A percentile compares a stretch with the other conserved stretches of the same genome.
These are phyloP conservation scores for Fusarium begoniae DNA, from an alignment of 2,329 filamentous ascomycete species.

Conservation along the genomic window DNA sequence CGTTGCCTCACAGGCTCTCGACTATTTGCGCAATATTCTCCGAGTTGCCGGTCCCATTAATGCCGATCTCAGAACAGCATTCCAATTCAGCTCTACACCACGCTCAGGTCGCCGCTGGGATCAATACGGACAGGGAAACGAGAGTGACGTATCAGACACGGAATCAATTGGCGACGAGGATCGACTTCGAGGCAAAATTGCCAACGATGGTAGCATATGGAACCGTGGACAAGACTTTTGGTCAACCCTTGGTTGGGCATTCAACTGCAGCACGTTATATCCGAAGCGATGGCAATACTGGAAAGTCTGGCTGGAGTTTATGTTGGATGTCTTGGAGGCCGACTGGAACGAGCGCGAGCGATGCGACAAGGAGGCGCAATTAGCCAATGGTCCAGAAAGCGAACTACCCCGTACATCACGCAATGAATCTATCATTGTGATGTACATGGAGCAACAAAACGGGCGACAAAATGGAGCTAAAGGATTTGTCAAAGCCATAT, in stretches of 20 bases:
- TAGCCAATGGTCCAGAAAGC: slow-evolving; percentile 31
- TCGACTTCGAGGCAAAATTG: slow-evolving; percentile 66
- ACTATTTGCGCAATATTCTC: slow-evolving; percentile 75
- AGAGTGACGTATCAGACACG: slow-evolving; percentile 52
- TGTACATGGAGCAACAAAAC: slow-evolving; percentile 62
- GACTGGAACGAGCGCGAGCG: slow-evolving; percentile 71
- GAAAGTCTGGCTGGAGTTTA: slow-evolving; percentile 80
- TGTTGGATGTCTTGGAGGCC: slow-evolving; percentile 79
- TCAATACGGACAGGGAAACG: slow-evolving; percentile 54
- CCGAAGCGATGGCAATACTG: slow-evolving; percentile 82
- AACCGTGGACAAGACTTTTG: slow-evolving; percentile 86
- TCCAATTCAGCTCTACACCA: slow-evolving; percentile 65
- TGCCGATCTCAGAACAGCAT: slow-evolving; percentile 75
- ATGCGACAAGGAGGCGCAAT: slow-evolving; percentile 52
- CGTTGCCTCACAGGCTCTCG: slow-evolving; percentile 72
- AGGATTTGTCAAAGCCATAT: slow-evolving; percentile 71
- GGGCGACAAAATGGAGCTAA: slow-evolving; percentile 58
- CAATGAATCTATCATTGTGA: slow-evolving; percentile 66
- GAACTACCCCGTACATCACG: slow-evolving; percentile 48
- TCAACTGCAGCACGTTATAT: slow-evolving; percentile 83
- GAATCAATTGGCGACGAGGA: slow-evolving; percentile 59
- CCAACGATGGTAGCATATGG: slow-evolving; percentile 75
- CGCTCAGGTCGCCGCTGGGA: slow-evolving; percentile 46
- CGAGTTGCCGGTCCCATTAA: slow-evolving; percentile 74
- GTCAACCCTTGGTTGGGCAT: slow-evolving; percentile 88